Conservation (phyloP, 768 basidiomycete genomes). For the Boletus sp. region DNA sequence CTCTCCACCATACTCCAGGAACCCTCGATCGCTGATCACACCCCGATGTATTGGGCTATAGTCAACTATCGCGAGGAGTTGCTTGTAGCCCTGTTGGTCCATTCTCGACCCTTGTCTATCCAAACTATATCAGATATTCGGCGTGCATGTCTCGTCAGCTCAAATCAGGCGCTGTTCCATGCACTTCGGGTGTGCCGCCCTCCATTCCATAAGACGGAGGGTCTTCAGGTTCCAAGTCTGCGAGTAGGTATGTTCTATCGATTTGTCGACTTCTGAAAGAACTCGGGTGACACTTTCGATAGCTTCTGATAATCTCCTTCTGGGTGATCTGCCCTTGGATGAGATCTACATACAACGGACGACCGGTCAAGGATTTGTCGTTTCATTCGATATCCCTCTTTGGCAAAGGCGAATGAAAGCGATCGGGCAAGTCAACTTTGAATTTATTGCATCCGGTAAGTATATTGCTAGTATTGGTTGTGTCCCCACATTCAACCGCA, state of each 20-base stretch:
- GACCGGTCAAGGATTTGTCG: conserved; percentile 47
- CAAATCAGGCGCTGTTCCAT: conserved; percentile 31
- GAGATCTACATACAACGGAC: conserved; percentile 51
- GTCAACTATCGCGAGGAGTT: conserved; percentile 37
- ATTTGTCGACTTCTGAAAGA: background rate
- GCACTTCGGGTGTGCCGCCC: conserved; percentile 21
- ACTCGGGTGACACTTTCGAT: background rate
- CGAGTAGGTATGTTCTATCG: conserved; percentile 26
- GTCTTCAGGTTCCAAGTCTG: conserved; percentile 13
- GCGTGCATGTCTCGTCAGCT: conserved; percentile 53
- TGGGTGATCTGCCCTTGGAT: conserved; percentile 46
- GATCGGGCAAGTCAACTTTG: conserved; percentile 53
- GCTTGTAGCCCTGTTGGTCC: conserved; percentile 51
- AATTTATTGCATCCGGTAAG: conserved; percentile 56
- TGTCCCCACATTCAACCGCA: background rate
- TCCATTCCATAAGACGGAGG: conserved; percentile 25
- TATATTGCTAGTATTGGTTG: too few relatives aligned
- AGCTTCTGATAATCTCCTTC: conserved; percentile 45
- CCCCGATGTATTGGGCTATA: conserved; percentile 32
- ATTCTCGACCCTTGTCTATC: conserved; percentile 42
- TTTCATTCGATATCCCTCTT: conserved; percentile 48
- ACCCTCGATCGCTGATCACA: conserved; percentile 20
- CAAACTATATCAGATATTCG: conserved; percentile 60
- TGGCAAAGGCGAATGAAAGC: conserved; percentile 72
- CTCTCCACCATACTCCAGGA: conserved; percentile 30